Base-by-base conservation (phyloP, 306 rosid genomes). In the Castanea crenata region DNA sequence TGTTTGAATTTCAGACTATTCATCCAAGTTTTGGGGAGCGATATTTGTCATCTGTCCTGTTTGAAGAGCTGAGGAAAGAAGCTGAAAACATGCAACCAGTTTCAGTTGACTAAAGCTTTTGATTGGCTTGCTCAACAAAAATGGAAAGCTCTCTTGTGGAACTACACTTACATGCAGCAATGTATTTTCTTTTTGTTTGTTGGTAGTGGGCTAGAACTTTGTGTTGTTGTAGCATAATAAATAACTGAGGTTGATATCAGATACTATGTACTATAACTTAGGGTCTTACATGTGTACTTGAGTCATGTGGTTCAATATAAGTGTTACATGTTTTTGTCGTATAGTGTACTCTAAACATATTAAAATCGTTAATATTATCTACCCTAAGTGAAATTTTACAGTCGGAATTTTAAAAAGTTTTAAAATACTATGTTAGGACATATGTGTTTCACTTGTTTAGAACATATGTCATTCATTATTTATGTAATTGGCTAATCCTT, bases 11-110 rank as follows among this genome's bases (percentile, higher is more conserved):
- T 83, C 85, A 95, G 99, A 95, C 99, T 8, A 55, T 95, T 76
- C 99, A 95, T 80, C 93, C 99, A 25, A 95, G 99, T 83, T 95
- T 95, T 0, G 99, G 99, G 13, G 99, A 95, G 74, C 87, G 99
- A 78, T 95, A 95, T 82, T 80, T 95, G 88, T 95, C 99, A 23
- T 93, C 99, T 34, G 96, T 93, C 25, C 74, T 95, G 84, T 95
- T 93, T 78, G 68, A 95, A 85, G 97, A 93, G 54, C 88, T 95
- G 77, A 86, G 97, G 72, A 84, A 80, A 1, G 99, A 95, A 72
- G 97, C 98, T 1, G 98, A 91, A 80, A 95, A 95, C 80, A 95
- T 95, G 99, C 92, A 95, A 74, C 99, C 99, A 55, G 99, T 95
- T 67, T 14, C 97, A 11, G 98, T 95, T 71, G 97, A 94, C 81